Evolutionary conservation across 352 stramenopile species (phyloP).

Genomic region (Phytopythium boreale): DNA sequence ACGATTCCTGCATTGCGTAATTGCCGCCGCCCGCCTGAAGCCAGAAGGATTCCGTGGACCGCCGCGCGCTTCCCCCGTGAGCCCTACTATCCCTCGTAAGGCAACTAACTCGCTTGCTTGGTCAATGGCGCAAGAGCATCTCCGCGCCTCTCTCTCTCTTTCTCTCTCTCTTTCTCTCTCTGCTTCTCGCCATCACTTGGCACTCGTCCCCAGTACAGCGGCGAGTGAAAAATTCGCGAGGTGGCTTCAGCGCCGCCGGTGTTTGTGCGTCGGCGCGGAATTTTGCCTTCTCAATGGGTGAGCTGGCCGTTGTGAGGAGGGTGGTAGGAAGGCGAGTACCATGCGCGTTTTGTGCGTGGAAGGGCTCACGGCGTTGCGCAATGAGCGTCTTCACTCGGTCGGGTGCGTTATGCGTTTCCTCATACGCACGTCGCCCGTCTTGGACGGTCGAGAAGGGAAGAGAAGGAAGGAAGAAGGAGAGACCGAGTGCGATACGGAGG

Average conservation of each 20-base stretch:
- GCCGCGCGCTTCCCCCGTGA: not conserved
- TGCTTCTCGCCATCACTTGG: not conserved
- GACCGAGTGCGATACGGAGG: not conserved
- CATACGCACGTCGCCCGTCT: not conserved
- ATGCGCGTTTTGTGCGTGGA: not conserved
- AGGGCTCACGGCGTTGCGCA: not conserved
- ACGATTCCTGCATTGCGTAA: slow-evolving; percentile 5
- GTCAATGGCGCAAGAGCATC: not conserved
- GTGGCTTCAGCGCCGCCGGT: not conserved
- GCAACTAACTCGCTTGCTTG: not conserved
- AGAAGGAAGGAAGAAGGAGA: not conserved
- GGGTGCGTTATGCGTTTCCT: not conserved
- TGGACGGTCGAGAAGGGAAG: not conserved
- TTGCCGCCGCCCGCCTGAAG: slow-evolving; percentile 3
- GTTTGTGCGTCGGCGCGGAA: not conserved
- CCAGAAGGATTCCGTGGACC: slow-evolving; percentile 2
- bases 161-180: not conserved
- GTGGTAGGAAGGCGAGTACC: not conserved
- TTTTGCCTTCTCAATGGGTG: not conserved
- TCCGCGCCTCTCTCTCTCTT: not conserved
- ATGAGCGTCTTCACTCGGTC: not conserved
- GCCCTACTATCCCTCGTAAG: not conserved
- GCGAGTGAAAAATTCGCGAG: not conserved
- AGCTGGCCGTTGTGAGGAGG: not conserved
- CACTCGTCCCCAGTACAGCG: not conserved